These are phyloP conservation scores for Rhodotorula sp. DNA, from an alignment of 1,284 basidiomycete species.

Conservation along the genomic window DNA sequence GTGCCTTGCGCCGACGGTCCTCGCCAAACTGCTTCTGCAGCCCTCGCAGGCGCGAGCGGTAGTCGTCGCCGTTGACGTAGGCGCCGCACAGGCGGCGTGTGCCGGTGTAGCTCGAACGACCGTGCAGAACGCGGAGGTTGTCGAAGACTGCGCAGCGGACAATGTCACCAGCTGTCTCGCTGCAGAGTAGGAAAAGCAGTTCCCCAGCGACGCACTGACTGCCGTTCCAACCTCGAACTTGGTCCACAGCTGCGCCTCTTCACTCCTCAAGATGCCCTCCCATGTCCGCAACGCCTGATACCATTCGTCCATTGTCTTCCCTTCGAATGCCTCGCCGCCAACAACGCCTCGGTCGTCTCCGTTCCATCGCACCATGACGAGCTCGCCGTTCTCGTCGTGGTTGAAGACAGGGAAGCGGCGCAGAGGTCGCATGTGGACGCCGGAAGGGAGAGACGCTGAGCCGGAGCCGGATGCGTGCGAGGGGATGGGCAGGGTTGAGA, in stretches of 20 bases:
- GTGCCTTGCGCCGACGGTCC: not conserved
- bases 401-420: constrained; percentile 51
- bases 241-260: constrained; percentile 87
- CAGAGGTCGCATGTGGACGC: constrained; percentile 64
- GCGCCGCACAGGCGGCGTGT: constrained; percentile 91
- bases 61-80: constrained; percentile 89
- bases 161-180: too few relatives aligned
- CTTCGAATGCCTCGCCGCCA: constrained; percentile 63
- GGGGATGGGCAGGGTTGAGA: constrained; percentile 69
- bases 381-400: constrained; percentile 65
- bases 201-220: constrained; percentile 61
- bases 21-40: constrained; percentile 49
- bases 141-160: constrained; percentile 77
- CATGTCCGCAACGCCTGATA: constrained; percentile 79
- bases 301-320: constrained; percentile 52
- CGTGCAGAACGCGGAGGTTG: constrained; percentile 92
- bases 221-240: constrained; percentile 81
- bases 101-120: constrained; percentile 83
- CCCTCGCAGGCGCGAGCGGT: constrained; percentile 69
- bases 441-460: constrained; percentile 63
- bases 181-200: not conserved
- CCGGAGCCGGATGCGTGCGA: constrained; percentile 85
- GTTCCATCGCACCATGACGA: constrained; percentile 86
- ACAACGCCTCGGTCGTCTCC: constrained; percentile 88
- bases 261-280: constrained; percentile 70